These are phyloP conservation scores for Yarrowia alimentaria DNA, from an alignment of 805 yeast genomes.

Conservation along the genomic window DNA sequence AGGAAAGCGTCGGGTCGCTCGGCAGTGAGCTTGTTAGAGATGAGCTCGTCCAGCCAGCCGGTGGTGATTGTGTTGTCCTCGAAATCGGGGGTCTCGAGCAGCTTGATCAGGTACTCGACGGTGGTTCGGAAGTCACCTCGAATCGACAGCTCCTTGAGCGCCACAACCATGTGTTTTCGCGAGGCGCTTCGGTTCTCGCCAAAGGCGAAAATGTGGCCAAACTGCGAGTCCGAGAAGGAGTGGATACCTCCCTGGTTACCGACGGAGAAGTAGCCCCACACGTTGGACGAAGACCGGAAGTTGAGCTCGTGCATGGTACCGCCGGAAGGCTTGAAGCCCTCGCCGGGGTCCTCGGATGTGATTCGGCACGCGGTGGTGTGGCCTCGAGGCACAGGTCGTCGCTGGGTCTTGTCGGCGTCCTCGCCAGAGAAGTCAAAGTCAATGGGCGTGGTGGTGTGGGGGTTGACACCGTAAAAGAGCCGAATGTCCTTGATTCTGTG, in stretches of 20 bases:
- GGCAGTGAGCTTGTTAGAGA: slow-evolving; percentile 88
- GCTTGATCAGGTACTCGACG: slow-evolving; percentile 91
- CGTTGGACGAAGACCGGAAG: slow-evolving; percentile 94
- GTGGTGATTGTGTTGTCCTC: slow-evolving; percentile 96
- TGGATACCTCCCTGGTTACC: slow-evolving; percentile 96
- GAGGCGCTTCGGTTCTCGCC: slow-evolving; percentile 98
- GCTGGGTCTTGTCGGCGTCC: slow-evolving; percentile 70
- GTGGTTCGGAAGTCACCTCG: slow-evolving; percentile 99
- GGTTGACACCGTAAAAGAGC: slow-evolving; percentile 90
- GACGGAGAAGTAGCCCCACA: slow-evolving; percentile 99
- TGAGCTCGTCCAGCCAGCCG: slow-evolving; percentile 98
- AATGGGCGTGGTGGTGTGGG: slow-evolving; percentile 83
- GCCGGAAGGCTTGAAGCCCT: slow-evolving; percentile 98
- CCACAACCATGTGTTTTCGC: slow-evolving; percentile 98
- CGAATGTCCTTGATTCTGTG: slow-evolving; percentile 93
- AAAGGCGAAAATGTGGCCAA: slow-evolving; percentile 98
- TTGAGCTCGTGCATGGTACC: slow-evolving; percentile 95
- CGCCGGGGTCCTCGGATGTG: slow-evolving; percentile 98
- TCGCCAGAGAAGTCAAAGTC: slow-evolving; percentile 84
- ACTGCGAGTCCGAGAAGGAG: slow-evolving; percentile 96
- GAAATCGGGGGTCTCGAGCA: slow-evolving; percentile 93
- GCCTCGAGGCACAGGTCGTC: slow-evolving; percentile 94
- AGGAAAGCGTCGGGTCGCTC: slow-evolving; percentile 91
- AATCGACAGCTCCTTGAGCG: slow-evolving; percentile 90
- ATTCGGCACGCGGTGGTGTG: slow-evolving; percentile 99